Base-by-base conservation (phyloP, 306 rosid genomes). In the Quercus bicolor region DNA sequence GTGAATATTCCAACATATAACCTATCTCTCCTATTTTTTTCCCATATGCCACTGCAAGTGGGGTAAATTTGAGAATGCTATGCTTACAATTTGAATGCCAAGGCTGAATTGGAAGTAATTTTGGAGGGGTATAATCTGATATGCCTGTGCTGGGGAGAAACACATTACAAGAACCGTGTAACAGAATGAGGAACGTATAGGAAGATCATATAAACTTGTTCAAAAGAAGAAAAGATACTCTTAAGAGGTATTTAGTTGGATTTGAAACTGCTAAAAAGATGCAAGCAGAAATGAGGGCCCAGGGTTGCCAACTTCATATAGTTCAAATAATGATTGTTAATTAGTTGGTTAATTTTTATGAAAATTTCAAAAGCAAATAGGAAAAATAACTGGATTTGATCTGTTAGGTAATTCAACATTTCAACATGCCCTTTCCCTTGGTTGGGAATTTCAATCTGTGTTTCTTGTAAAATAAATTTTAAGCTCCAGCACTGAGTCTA, bases 401-500 rank as follows among this genome's bases (percentile, higher is more conserved):
- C 14, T 18, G 4, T 29, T 29, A 3, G 31, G 23, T 21, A n/a
- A n/a, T n/a, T n/a, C n/a, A n/a, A n/a, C n/a, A n/a, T n/a, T n/a
- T n/a, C n/a, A n/a, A n/a, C n/a, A n/a, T n/a, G n/a, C n/a, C n/a
- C n/a, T n/a, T n/a, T n/a, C n/a, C n/a, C n/a, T n/a, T n/a, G n/a
- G n/a, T n/a, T n/a, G n/a, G n/a, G n/a, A n/a, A n/a, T n/a, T 29
- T 23, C 55, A 19, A 18, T 61, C 52, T 55, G 60, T 70, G 24
- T 53, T 31, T 20, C 61, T 74, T 77, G 45, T 33, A 28, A 33
- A 77, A 56, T 66, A 53, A 34, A 70, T 29, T 43, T 23, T 16
- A 37, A 51, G 21, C 70, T 64, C 56, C 64, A 40, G 15, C 82
- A 80, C 86, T 81, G 80, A 77, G 81, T 77, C 21, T 19, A 68